Conservation (phyloP, 345 rosid species). For the Rubroshorea leprosula region DNA sequence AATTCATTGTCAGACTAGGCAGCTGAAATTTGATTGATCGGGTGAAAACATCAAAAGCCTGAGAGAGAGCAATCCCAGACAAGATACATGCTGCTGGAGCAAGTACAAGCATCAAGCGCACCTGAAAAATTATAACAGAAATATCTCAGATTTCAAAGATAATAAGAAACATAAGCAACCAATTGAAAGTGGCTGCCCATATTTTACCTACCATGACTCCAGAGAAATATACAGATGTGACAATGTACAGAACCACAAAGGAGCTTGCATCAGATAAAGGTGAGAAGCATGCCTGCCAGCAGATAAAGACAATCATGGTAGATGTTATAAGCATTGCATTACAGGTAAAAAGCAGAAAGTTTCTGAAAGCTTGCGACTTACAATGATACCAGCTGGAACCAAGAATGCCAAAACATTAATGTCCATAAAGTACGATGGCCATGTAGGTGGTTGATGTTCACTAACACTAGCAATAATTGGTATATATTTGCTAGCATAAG, state of each 20-base stretch:
- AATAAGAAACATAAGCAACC: constrained; percentile 14
- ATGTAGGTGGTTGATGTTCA: constrained; percentile 99
- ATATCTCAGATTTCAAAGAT: constrained; percentile 10
- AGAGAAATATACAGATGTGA: constrained; percentile 93
- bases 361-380: constrained; percentile 33
- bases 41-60: constrained; percentile 89
- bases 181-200: constrained; percentile 5
- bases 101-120: constrained; percentile 97
- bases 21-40: constrained; percentile 87
- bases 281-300: constrained; percentile 87
- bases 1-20: constrained; percentile 33
- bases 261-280: constrained; percentile 99
- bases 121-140: constrained; percentile 42
- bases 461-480: constrained; percentile 99
- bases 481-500: constrained; percentile 82
- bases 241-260: constrained; percentile 82
- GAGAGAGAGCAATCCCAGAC: constrained; percentile 98
- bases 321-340: constrained; percentile 6
- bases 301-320: constrained; percentile 20
- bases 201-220: constrained; percentile 91
- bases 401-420: constrained; percentile 98
- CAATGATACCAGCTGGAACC: constrained; percentile 99
- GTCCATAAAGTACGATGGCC: constrained; percentile 99
- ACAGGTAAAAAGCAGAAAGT: constrained; percentile 6
- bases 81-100: constrained; percentile 99